These are phyloP conservation scores for Borealophlyctis nickersoniae DNA, from an alignment of 192 early-diverging fungal genomes.

Conservation along the genomic window DNA sequence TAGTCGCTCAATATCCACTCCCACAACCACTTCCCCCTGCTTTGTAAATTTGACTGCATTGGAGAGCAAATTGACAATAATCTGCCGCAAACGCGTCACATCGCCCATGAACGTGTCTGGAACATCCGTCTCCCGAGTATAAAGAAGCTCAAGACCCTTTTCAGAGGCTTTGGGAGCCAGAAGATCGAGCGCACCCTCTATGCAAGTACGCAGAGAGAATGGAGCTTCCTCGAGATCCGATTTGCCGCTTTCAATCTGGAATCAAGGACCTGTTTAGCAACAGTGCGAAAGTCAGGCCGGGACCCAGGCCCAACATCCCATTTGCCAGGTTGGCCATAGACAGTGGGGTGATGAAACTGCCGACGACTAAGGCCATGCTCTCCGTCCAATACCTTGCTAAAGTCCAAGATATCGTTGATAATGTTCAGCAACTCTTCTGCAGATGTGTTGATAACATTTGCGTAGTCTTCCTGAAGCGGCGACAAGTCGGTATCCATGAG, in stretches of 20 bases:
- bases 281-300: no score
- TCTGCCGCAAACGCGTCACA: slow-evolving; percentile 63
- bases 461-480: not conserved
- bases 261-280: not conserved
- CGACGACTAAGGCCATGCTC: no score
- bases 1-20: not conserved
- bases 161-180: not conserved
- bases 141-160: not conserved
- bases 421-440: not conserved
- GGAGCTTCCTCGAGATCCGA: slow-evolving; percentile 8
- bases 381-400: no score
- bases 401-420: not conserved
- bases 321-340: no score
- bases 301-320: no score
- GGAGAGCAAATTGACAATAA: slow-evolving; percentile 78
- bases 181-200: not conserved
- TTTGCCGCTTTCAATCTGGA: slow-evolving; percentile 8
- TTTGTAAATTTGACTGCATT: slow-evolving; percentile 86
- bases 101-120: not conserved
- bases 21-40: slow-evolving; percentile 53
- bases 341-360: no score
- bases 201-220: slow-evolving; percentile 2
- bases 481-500: not conserved
- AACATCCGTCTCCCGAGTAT: not conserved
- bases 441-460: not conserved